A percentile compares a stretch with the other conserved stretches of the same genome.
These are phyloP conservation scores for Backusella parvicylindrica DNA, from an alignment of 192 early-diverging fungal species.

Conservation along the genomic window DNA sequence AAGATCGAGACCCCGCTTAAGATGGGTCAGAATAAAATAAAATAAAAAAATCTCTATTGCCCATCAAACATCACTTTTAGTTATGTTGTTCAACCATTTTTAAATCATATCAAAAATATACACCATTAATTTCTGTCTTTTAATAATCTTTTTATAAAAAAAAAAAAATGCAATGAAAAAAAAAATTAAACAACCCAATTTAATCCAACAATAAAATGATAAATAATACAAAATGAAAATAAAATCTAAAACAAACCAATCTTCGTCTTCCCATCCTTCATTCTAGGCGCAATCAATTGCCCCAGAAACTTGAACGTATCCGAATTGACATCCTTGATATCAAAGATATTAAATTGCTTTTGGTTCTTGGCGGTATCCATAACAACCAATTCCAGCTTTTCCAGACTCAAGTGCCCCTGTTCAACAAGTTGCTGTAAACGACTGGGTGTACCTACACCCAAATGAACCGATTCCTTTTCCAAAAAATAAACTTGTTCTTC, in stretches of 20 bases:
- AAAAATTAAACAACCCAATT: too few relatives aligned
- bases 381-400: slow-evolving; percentile 57
- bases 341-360: slow-evolving; percentile 59
- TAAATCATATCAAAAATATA: too few relatives aligned
- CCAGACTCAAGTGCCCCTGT: slow-evolving; percentile 50
- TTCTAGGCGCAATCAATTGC: slow-evolving; percentile 13
- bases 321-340: slow-evolving; percentile 55
- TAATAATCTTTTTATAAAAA: neutral
- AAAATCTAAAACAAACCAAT: slow-evolving; percentile 26
- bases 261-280: slow-evolving; percentile 28
- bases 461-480: slow-evolving; percentile 43
- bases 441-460: slow-evolving; percentile 71
- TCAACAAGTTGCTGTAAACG: slow-evolving; percentile 59
- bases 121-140: neutral
- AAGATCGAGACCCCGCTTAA: neutral
- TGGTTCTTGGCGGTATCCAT: slow-evolving; percentile 55
- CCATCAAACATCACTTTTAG: too few relatives aligned
- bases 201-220: neutral
- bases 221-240: neutral
- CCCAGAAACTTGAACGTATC: slow-evolving; percentile 52
- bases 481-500: slow-evolving; percentile 62
- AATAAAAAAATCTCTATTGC: too few relatives aligned
- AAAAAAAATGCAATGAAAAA: too few relatives aligned
- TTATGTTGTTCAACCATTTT: too few relatives aligned
- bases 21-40: neutral